Evolutionary conservation across 176 grass and related monocot species (phyloP), one percentile per base, ranked within the genome.

Genomic region (Tillandsia leiboldiana): DNA sequence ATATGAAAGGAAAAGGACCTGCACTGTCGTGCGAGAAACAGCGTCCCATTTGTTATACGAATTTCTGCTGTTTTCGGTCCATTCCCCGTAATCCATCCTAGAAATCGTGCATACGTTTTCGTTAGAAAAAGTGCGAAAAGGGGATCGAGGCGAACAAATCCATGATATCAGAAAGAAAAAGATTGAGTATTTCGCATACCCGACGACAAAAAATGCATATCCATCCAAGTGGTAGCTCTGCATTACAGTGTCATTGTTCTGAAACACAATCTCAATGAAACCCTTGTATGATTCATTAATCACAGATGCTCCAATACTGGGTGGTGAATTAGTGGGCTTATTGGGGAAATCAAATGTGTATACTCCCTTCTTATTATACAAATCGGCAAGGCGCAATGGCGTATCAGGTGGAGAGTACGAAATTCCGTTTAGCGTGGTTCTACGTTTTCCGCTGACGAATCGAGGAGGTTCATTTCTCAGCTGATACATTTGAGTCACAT

Each of bases 11-110:
- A 26, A 73, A 2, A 54, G 79, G 79, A 96, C 94, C 94, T 97
- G 94, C 64, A 81, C 87, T 10, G 94, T 92, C 28, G 78, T 85
- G 62, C 94, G 94, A 77, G 86, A 90, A 80, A 93, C 82, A 49
- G 86, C 94, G 20, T 97, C 94, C 89, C 89, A 97, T 62, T 90
- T 97, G 74, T 97, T 97, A 85, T 97, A 97, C 0, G 84, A 83
- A 51, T 80, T 77, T 49, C 94, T 88, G 65, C 89, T 87, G 28
- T 84, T 74, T 65, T 97, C 77, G 10, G 77, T 97, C 94, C 94
- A 97, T 80, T 92, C 80, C 9, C 89, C 94, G 51, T 90, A 97
- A 80, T 89, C 94, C 94, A 97, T 97, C 52, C 94, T 97, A 80
- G 70, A 72, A 49, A 12, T 62, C 78, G 29, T 7, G 64, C 33